phyloP scores from a whole-genome alignment of 2,329 filamentous ascomycete species.

The Rutstroemia sp. region DNA sequence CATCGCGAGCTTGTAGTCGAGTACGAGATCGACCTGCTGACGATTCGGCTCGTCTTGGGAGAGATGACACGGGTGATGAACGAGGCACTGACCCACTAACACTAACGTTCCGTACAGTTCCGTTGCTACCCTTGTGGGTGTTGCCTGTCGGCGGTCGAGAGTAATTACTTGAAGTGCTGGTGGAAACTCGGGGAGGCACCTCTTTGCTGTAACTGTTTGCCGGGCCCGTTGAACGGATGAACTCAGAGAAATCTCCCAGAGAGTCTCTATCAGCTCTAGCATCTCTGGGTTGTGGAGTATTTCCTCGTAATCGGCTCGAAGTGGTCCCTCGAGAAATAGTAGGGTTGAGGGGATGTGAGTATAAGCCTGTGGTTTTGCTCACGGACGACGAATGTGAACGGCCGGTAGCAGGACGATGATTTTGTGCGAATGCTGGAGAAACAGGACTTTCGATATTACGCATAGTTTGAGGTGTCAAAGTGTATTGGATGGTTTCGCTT shows the following conservation, averaged over 20 bases:
- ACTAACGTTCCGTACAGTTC: conserved; percentile 20
- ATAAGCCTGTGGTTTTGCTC: conserved; percentile 18
- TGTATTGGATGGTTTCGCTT: conserved; percentile 76
- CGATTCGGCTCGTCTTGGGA: conserved; percentile 24
- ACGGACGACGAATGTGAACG: conserved; percentile 25
- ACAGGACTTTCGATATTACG: conserved; percentile 62
- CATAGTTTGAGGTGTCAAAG: conserved; percentile 72
- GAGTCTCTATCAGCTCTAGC: conserved; percentile 65
- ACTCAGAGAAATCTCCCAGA: conserved; percentile 77
- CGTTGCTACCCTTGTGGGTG: conserved; percentile 26
- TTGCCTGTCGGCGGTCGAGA: neutral
- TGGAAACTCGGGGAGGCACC: conserved; percentile 21
- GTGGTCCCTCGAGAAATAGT: neutral
- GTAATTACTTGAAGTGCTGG: neutral
- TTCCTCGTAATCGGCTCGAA: conserved; percentile 18
- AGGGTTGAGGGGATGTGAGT: conserved; percentile 14
- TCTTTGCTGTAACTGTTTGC: conserved; percentile 31
- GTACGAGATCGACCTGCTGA: conserved; percentile 40
- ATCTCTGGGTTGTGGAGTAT: conserved; percentile 52
- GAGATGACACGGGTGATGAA: conserved; percentile 11
- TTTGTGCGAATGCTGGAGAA: conserved; percentile 11
- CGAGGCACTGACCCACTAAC: conserved; percentile 11
- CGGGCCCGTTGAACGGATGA: conserved; percentile 61
- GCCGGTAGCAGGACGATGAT: conserved; percentile 15
- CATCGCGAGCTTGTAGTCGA: conserved; percentile 64